phyloP scores from a whole-genome alignment of 129 eudicot species.

The Artemisia tridentata region DNA sequence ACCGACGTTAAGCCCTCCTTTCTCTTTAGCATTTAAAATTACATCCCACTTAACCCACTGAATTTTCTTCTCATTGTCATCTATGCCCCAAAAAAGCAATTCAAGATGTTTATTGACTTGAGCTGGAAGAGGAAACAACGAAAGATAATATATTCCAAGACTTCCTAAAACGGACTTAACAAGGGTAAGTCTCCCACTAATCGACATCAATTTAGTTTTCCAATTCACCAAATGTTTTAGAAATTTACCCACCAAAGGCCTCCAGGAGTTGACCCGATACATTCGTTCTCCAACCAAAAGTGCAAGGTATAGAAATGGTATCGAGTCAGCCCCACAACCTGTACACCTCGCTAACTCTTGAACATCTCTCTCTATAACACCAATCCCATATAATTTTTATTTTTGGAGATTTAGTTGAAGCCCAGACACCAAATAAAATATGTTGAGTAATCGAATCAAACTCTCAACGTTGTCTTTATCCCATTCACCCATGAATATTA shows the following conservation, averaged over 20 bases:
- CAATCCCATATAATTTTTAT: not conserved
- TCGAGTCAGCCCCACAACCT: not conserved
- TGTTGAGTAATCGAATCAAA: not conserved
- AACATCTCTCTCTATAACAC: not conserved
- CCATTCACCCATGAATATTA: not conserved
- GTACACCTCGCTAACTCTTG: not conserved
- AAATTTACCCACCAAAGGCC: not conserved
- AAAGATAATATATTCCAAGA: not conserved
- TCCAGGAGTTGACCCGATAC: not conserved
- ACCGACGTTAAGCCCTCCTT: not conserved
- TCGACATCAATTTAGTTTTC: not conserved
- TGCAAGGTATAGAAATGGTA: not conserved
- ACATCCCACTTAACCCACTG: not conserved
- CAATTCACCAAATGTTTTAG: not conserved
- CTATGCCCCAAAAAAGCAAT: not conserved
- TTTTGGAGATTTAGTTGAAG: not conserved
- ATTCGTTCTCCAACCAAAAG: not conserved
- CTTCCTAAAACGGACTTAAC: not conserved
- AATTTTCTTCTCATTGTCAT: not conserved
- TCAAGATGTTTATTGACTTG: not conserved
- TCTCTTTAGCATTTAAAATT: not conserved
- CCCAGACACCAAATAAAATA: not conserved
- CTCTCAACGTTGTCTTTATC: not conserved
- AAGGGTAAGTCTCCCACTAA: not conserved
- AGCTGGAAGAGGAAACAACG: not conserved